phyloP scores from a whole-genome alignment of 2,329 filamentous ascomycete species.

The Ramularia endophylla region DNA sequence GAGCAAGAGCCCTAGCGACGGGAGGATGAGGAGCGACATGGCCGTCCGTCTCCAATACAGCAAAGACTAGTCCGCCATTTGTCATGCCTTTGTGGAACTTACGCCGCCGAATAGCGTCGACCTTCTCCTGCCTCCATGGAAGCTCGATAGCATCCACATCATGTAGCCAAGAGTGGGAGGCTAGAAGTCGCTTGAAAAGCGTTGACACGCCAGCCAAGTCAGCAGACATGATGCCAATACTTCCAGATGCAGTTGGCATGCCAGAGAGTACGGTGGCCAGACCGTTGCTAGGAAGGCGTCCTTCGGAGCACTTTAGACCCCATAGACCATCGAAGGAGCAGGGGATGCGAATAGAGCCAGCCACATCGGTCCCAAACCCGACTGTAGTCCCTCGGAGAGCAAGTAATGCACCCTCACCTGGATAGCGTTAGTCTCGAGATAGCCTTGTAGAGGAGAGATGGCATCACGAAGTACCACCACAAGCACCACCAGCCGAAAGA shows the following conservation, averaged over 20 bases:
- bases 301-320: conserved; percentile 21
- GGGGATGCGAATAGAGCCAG: conserved; percentile 66
- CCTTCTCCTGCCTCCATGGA: conserved; percentile 17
- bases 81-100: neutral
- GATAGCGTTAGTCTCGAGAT: conserved; percentile 4
- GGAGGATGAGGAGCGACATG: conserved; percentile 13
- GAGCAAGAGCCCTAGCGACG: conserved; percentile 7
- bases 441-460: conserved; percentile 14
- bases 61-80: conserved; percentile 18
- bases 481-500: conserved; percentile 45
- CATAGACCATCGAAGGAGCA: conserved; percentile 60
- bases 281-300: conserved; percentile 12
- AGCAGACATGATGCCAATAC: conserved; percentile 14
- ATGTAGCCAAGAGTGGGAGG: conserved; percentile 8
- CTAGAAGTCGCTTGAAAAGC: conserved; percentile 11
- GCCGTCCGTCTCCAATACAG: conserved; percentile 11
- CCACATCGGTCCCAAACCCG: conserved; percentile 59
- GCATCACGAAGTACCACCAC: conserved; percentile 45
- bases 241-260: conserved; percentile 12
- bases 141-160: conserved; percentile 11
- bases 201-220: conserved; percentile 5
- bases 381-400: conserved; percentile 53
- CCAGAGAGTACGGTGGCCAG: conserved; percentile 16
- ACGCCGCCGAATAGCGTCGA: conserved; percentile 6
- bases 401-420: conserved; percentile 51